Conservation (phyloP, 495 filamentous ascomycete species). For the Neurospora tetraspora region DNA sequence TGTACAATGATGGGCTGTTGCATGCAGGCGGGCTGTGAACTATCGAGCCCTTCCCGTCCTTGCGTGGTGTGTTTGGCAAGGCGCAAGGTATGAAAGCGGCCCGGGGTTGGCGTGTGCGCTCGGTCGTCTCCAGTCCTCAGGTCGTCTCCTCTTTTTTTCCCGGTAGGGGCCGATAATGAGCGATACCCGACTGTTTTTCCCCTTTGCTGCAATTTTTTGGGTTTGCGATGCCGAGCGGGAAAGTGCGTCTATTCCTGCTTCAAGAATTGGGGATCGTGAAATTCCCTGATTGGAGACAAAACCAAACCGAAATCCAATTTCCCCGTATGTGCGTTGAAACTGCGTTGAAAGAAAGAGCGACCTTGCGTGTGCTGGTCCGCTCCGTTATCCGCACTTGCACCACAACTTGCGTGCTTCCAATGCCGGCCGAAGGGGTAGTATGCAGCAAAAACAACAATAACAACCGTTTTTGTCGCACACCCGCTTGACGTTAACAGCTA, state of each 20-base stretch:
- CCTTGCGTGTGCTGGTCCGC: not conserved
- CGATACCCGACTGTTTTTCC: not conserved
- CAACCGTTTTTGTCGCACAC: not conserved
- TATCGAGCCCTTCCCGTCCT: not conserved
- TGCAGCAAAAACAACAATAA: not conserved
- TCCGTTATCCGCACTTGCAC: not conserved
- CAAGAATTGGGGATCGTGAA: not conserved
- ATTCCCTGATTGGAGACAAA: not conserved
- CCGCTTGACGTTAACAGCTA: not conserved
- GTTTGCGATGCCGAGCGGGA: not conserved
- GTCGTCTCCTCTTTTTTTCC: not conserved
- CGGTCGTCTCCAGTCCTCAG: not conserved
- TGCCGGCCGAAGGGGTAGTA: not conserved
- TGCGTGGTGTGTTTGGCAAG: not conserved
- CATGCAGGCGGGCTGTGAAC: conserved; percentile 13
- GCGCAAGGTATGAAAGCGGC: not conserved
- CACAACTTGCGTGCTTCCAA: not conserved
- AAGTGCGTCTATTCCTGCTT: not conserved
- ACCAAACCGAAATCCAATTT: not conserved
- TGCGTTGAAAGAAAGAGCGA: not conserved
- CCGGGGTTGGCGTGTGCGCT: not conserved
- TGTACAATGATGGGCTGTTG: conserved; percentile 16
- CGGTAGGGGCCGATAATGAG: not conserved
- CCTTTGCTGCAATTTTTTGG: not conserved
- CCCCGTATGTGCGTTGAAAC: not conserved